Evolutionary conservation across 768 basidiomycete genomes (phyloP), one percentile per base, ranked within the genome.

Genomic region (Tylopilus felleus): DNA sequence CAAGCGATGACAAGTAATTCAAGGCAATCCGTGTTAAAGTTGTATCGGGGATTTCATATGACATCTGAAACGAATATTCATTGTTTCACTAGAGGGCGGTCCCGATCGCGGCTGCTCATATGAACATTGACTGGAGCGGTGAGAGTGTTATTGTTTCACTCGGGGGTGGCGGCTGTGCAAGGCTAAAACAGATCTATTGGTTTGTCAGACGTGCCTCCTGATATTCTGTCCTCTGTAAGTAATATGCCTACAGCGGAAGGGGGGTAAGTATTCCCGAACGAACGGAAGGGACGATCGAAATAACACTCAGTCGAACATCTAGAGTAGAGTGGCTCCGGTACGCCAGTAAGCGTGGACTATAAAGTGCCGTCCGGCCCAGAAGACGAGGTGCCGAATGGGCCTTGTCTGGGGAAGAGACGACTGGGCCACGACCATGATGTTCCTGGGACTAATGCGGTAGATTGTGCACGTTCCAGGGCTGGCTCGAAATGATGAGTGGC

Each of bases 231-330:
- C 64, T 46, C 55, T 63, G 63, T 19, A 56, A 44, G 60, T 40
- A 27, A 42, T 40, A 21, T 58, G 54, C 63, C 57, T 65, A 65
- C 60, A 63, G 57, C 63, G 60, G 62, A 63, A 64, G 21, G 62
- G 53, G 50, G 47, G 50, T 19, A 35, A 8, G 29, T 13, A 29
- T 39, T 36, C 38, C 28, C n/a, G 19, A 19, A 38, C n/a, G n/a
- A 19, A n/a, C n/a, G n/a, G n/a, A 9, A 28, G 21, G 28, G n/a
- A 9, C 3, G 36, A 21, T 38, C 8, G 29, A 10, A 27, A 46
- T 16, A 9, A n/a, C 36, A n/a, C 16, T 38, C 31, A 10, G 31
- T 33, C 2, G 5, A 33, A 0, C 33, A 33, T 16, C 13, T 13
- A 33, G n/a, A n/a, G n/a, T n/a, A n/a, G n/a, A n/a, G n/a, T n/a